These are phyloP conservation scores for Pachysandra terminalis DNA, from an alignment of 164 flowering plant genomes.

Conservation along the genomic window DNA sequence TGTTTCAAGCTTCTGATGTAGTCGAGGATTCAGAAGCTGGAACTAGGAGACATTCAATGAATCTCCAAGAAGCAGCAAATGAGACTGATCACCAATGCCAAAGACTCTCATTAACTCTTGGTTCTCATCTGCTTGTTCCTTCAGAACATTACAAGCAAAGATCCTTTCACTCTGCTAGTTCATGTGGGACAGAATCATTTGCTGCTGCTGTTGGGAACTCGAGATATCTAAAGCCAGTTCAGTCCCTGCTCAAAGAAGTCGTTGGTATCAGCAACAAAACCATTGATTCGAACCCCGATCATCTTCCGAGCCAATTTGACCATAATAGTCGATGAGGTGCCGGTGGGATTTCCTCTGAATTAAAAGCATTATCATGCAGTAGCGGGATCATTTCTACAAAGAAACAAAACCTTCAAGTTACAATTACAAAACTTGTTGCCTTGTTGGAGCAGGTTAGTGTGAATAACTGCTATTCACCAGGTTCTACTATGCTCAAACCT, in stretches of 20 bases:
- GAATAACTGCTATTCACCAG: neutral
- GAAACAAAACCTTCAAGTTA: slow-evolving; percentile 42
- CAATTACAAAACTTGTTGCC: slow-evolving; percentile 49
- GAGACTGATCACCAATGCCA: slow-evolving; percentile 50
- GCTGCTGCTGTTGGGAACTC: slow-evolving; percentile 37
- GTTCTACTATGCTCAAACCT: neutral
- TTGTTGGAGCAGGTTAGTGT: slow-evolving; percentile 63
- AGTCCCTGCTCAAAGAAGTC: slow-evolving; percentile 61
- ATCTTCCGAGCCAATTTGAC: slow-evolving; percentile 24
- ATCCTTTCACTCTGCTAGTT: slow-evolving; percentile 26
- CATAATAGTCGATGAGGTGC: slow-evolving; percentile 30
- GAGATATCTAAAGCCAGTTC: slow-evolving; percentile 58
- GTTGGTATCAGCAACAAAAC: slow-evolving; percentile 44
- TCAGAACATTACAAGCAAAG: slow-evolving; percentile 35
- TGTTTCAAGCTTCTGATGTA: slow-evolving; percentile 25
- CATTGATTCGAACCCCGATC: slow-evolving; percentile 38
- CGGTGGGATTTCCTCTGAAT: slow-evolving; percentile 33
- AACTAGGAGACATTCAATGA: slow-evolving; percentile 49
- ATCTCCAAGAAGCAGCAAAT: slow-evolving; percentile 50
- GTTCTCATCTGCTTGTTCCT: no score
- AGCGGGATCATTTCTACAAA: slow-evolving; percentile 31
- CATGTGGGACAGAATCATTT: slow-evolving; percentile 34
- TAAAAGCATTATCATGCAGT: slow-evolving; percentile 43
- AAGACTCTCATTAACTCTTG: slow-evolving; percentile 65
- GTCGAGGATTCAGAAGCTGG: slow-evolving; percentile 32